These are phyloP conservation scores for Daedaleopsis sinensis DNA, from an alignment of 768 basidiomycete genomes.

Conservation along the genomic window DNA sequence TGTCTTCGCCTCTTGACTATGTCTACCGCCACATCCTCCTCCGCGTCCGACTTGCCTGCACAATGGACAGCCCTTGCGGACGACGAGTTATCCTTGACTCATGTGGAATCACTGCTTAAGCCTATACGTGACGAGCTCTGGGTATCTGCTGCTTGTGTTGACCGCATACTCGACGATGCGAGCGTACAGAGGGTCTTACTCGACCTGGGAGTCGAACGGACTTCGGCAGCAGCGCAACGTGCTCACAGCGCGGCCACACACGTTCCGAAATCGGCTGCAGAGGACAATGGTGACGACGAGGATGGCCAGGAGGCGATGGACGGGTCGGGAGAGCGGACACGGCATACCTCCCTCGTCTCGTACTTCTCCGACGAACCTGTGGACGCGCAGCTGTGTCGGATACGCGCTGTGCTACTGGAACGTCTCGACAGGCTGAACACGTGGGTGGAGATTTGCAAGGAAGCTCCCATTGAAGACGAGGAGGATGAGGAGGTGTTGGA, in stretches of 20 bases:
- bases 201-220: slow-evolving; percentile 64
- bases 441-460: slow-evolving; percentile 63
- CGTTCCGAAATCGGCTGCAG: slow-evolving; percentile 18
- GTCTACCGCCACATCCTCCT: slow-evolving; percentile 34
- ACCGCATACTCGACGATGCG: slow-evolving; percentile 64
- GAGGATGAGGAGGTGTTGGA: slow-evolving; percentile 31
- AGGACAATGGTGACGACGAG: slow-evolving; percentile 21
- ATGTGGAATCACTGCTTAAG: slow-evolving; percentile 50
- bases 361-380: slow-evolving; percentile 61
- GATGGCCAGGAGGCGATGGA: background rate
- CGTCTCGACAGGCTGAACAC: slow-evolving; percentile 73
- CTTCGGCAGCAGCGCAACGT: slow-evolving; percentile 42
- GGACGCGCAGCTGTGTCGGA: slow-evolving; percentile 64
- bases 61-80: slow-evolving; percentile 62
- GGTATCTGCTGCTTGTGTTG: slow-evolving; percentile 74
- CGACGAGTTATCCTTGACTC: slow-evolving; percentile 55
- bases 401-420: slow-evolving; percentile 70
- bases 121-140: slow-evolving; percentile 69
- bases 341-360: slow-evolving; percentile 37
- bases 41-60: slow-evolving; percentile 32
- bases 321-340: slow-evolving; percentile 18
- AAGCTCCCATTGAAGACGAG: slow-evolving; percentile 33
- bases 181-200: slow-evolving; percentile 60
- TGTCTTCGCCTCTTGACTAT: slow-evolving; percentile 23
- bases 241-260: slow-evolving; percentile 46